A percentile compares a stretch with the other conserved stretches of the same genome.
Evolutionary conservation across 2,329 filamentous ascomycete species (phyloP).

Genomic region (Sporothrix luriei): DNA sequence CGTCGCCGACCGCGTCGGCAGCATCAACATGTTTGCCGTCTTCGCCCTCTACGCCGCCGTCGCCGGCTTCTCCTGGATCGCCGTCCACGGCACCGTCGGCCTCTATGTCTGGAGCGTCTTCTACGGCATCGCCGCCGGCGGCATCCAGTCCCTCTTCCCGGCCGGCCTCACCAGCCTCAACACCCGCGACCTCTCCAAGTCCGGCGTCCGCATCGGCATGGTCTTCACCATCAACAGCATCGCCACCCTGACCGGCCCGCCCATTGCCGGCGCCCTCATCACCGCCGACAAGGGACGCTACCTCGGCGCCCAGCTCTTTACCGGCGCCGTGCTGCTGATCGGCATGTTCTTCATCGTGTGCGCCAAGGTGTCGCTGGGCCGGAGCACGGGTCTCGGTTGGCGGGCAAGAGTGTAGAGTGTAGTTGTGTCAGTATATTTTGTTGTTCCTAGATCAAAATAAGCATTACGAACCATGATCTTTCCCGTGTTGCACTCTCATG

Average conservation of each 20-base stretch:
- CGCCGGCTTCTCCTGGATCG: constrained; percentile 60
- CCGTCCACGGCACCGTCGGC: constrained; percentile 51
- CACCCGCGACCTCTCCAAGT: constrained; percentile 51
- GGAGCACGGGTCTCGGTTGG: constrained; percentile 46
- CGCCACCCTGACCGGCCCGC: constrained; percentile 55
- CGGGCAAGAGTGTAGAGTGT: constrained; percentile 46
- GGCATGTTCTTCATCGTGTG: constrained; percentile 47
- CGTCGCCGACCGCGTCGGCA: constrained; percentile 60
- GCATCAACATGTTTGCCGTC: constrained; percentile 63
- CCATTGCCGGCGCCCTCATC: constrained; percentile 56
- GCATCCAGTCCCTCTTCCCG: constrained; percentile 68
- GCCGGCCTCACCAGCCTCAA: constrained; percentile 61
- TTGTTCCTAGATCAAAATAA: too few relatives aligned
- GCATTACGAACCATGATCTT: too few relatives aligned
- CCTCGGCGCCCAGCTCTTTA: constrained; percentile 54
- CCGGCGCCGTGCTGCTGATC: constrained; percentile 49
- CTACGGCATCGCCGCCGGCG: constrained; percentile 66
- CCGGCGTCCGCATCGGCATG: constrained; percentile 62
- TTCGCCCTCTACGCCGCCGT: constrained; percentile 47
- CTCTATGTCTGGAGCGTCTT: constrained; percentile 65
- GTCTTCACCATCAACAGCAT: constrained; percentile 59
- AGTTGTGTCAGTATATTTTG: too few relatives aligned
- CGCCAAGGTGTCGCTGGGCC: constrained; percentile 47
- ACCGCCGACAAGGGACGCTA: constrained; percentile 48
- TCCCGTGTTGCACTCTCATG: too few relatives aligned